Evolutionary conservation across 108 stramenopile genomes (phyloP).

Genomic region (Nitzschia sp.): DNA sequence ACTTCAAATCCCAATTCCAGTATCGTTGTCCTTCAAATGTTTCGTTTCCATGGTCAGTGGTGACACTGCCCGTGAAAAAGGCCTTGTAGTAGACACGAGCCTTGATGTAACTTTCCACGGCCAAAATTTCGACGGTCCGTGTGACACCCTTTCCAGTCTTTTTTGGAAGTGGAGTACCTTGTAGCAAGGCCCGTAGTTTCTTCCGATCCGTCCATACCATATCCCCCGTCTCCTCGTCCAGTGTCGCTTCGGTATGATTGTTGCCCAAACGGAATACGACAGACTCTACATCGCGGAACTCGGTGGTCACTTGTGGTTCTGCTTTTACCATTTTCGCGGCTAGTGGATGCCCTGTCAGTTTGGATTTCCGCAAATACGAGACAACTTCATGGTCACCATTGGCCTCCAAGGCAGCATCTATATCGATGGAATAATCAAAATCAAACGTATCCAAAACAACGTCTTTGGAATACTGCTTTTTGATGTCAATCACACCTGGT

Average conservation of each 20-base stretch:
- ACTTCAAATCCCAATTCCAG: constrained; percentile 32
- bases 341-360: constrained; percentile 27
- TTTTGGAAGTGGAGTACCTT: constrained; percentile 19
- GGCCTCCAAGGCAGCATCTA: constrained; percentile 12
- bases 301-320: constrained; percentile 26
- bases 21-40: constrained; percentile 25
- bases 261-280: constrained; percentile 15
- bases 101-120: constrained; percentile 33
- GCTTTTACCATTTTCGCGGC: constrained; percentile 25
- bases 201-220: constrained; percentile 28
- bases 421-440: constrained; percentile 23
- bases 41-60: constrained; percentile 28
- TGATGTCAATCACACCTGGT: constrained; percentile 22
- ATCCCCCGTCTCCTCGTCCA: constrained; percentile 28
- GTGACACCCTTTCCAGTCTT: constrained; percentile 26
- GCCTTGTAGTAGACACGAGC: constrained; percentile 35
- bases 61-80: constrained; percentile 20
- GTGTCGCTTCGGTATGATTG: constrained; percentile 9
- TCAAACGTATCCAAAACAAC: constrained; percentile 24
- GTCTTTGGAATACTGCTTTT: constrained; percentile 26
- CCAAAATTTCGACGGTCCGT: constrained; percentile 22
- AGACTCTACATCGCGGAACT: constrained; percentile 29
- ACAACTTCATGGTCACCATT: constrained; percentile 26
- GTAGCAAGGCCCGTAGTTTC: constrained; percentile 24
- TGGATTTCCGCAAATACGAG: constrained; percentile 20